Conservation (phyloP, 2,329 filamentous ascomycete genomes). For the Fusarium hainanense region DNA sequence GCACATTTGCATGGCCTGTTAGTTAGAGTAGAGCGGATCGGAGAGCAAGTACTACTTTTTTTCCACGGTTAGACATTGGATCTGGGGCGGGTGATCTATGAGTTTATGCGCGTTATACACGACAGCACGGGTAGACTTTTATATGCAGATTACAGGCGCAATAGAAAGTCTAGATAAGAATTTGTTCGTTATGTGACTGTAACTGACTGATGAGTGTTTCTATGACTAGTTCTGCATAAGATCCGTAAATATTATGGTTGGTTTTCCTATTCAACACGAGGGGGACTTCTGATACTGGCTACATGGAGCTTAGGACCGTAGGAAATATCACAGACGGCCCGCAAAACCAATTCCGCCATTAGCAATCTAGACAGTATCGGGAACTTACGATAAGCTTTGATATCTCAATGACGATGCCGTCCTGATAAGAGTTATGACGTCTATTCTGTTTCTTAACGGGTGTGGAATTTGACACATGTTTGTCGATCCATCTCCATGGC, state of each 20-base stretch:
- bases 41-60: slow-evolving; percentile 7
- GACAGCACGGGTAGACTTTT: neutral
- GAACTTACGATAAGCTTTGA: neutral
- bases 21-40: slow-evolving; percentile 7
- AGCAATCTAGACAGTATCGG: neutral
- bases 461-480: neutral
- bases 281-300: neutral
- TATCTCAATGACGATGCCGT: neutral
- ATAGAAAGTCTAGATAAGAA: neutral
- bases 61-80: slow-evolving; percentile 6
- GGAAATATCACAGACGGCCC: neutral
- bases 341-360: neutral
- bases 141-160: neutral
- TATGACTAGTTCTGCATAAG: neutral
- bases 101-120: slow-evolving; percentile 5
- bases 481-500: neutral
- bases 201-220: neutral
- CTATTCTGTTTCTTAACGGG: neutral
- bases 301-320: neutral
- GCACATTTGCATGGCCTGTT: slow-evolving; percentile 16
- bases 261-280: neutral
- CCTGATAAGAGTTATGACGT: slow-evolving; percentile 12
- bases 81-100: neutral
- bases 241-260: neutral
- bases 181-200: neutral